Conservation (phyloP, 176 grass and related monocot genomes). For the Thinopyrum elongatum region DNA sequence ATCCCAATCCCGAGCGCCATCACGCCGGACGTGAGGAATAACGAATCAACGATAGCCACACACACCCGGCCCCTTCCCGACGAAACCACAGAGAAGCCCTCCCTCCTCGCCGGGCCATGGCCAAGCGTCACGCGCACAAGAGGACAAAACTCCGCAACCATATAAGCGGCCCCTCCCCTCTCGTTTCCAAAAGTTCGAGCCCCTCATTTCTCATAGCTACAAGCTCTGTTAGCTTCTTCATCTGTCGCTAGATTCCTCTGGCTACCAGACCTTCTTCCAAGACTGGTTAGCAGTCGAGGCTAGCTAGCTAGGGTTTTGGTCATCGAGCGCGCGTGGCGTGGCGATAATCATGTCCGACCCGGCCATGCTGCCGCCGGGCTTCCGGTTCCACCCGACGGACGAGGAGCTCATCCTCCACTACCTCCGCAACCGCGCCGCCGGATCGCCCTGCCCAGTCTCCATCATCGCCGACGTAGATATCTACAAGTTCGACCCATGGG, state of each 20-base stretch:
- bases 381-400: constrained; percentile 97
- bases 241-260: neutral
- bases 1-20: constrained; percentile 11
- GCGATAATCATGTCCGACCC: constrained; percentile 57
- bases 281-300: neutral
- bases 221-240: neutral
- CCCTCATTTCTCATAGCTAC: constrained; percentile 15
- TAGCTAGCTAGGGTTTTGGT: neutral
- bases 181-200: constrained; percentile 65
- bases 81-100: constrained; percentile 1
- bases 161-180: constrained; percentile 58
- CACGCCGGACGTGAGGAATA: constrained; percentile 16
- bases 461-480: constrained; percentile 97
- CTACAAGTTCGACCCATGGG: constrained; percentile 95
- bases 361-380: constrained; percentile 78
- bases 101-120: neutral
- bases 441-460: constrained; percentile 58
- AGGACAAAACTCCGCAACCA: constrained; percentile 42
- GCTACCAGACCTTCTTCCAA: neutral
- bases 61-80: neutral
- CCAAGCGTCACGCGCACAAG: constrained; percentile 8
- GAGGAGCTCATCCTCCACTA: constrained; percentile 95
- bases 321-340: neutral
- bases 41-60: constrained; percentile 20
- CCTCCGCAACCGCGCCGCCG: constrained; percentile 70